phyloP scores from a whole-genome alignment of 371 early-diverging fungal genomes.

The Saksenaea vasiformis region DNA sequence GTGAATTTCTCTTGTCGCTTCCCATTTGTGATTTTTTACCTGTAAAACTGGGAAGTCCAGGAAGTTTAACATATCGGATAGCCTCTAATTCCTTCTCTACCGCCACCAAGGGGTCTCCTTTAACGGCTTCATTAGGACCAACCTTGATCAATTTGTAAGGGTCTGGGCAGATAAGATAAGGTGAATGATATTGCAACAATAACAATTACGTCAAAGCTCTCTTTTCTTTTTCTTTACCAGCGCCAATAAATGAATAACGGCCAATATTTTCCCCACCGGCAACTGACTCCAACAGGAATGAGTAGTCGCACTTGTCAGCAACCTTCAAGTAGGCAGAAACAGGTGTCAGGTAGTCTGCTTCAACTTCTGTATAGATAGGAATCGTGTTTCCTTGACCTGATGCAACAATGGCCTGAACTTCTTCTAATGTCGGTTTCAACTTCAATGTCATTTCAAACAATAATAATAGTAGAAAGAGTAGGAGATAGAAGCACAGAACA shows the following conservation, averaged over 20 bases:
- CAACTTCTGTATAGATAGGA: constrained; percentile 86
- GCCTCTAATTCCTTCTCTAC: constrained; percentile 81
- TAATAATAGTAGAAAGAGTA: constrained; percentile 3
- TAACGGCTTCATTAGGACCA: constrained; percentile 66
- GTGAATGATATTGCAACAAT: background rate
- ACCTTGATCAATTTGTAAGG: constrained; percentile 85
- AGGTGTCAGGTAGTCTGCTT: constrained; percentile 93
- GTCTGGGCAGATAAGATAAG: constrained; percentile 42
- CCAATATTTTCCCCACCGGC: constrained; percentile 93
- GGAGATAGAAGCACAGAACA: constrained; percentile 3
- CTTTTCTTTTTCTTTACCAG: constrained; percentile 54
- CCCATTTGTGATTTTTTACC: constrained; percentile 41
- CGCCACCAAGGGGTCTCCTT: constrained; percentile 88
- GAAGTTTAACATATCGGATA: constrained; percentile 76
- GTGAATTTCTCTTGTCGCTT: background rate
- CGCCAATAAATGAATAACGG: constrained; percentile 93
- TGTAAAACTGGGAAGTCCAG: constrained; percentile 87
- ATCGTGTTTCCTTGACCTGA: constrained; percentile 76
- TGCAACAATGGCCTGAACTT: constrained; percentile 63
- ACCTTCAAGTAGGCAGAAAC: constrained; percentile 95
- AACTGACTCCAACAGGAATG: constrained; percentile 95
- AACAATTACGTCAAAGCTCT: background rate
- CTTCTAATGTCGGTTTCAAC: constrained; percentile 71
- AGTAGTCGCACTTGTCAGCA: constrained; percentile 74
- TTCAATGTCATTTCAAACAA: constrained; percentile 34